Base-by-base conservation (phyloP, 2,329 filamentous ascomycete species). In the Paracamarosporium sp. region DNA sequence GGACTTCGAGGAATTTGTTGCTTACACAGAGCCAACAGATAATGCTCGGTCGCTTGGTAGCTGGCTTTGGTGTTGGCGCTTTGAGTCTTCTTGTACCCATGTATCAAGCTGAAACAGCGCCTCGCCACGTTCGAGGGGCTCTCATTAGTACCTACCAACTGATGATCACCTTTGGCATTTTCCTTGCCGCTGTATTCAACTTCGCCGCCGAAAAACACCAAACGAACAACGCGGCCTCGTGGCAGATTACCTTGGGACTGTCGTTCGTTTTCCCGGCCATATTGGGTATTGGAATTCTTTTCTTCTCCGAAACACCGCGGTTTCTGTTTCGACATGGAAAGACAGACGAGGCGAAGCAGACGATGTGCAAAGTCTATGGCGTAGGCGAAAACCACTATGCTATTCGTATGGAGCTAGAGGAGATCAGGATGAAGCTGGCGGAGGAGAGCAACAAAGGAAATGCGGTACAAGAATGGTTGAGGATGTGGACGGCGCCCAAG, bases 141-240 rank as follows among this genome's bases (percentile, higher is more conserved):
- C 79, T 90, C 40, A 82, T 90, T 46, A 65, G 83, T 1, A 83
- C 81, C 24, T 90, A 90, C 71, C 88, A 90, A 78, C 81, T 90
- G 3, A 85, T 89, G 71, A 87, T 90, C 67, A 90, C 88, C 0
- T 78, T 89, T 33, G 88, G 88, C 55, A 89, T 90, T 70, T 87
- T 79, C 57, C 69, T 81, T 25, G 80, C 76, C 1, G 74, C 74
- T 33, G 70, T 76, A 56, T 79, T 82, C 73, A 88, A 89, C 71
- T 89, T 79, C 67, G 86, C 86, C 9, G 89, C 87, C 20, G 78
- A 85, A 61, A 76, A 73, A 7, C 79, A 79, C 56, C 38, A 59
- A 57, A 53, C 60, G 13, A 61, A 64, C 1, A 78, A 76, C 59
- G 81, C 82, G 24, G 80, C 81, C 4, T 83, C 85, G 15, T 91